Evolutionary conservation across 202 grass and related monocot species (phyloP), one percentile per base, ranked within the genome.

Genomic region (Musa balbisiana): DNA sequence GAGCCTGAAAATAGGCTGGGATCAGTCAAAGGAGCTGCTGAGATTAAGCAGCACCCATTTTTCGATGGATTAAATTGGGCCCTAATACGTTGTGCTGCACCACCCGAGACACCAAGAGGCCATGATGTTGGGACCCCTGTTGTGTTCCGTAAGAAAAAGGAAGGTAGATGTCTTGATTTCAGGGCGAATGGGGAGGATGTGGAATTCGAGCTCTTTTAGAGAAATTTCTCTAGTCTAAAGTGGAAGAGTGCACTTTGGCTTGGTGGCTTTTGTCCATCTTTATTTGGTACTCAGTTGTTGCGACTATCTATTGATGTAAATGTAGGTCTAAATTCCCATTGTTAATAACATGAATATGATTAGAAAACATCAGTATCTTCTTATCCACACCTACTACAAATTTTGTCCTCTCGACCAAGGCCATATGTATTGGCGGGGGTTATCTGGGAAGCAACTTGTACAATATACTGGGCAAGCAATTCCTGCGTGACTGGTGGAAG

Each of bases 41-140:
- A 99, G 82, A 95, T 99, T 76, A 99, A 99, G 82, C 85, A 85
- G 78, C 95, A 99, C 14, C 91, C 89, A 5, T 99, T 95, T 81
- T 99, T 99, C 13, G 89, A 95, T 73, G 95, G 95, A 14, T 80
- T 99, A 74, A 99, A 99, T 80, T 99, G 95, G 95, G 95, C 95
- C 55, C 83, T 99, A 84, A 99, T 95, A 64, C 83, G 91, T 17
- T 95, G 95, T 80, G 90, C 91, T 0, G 83, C 86, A 23, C 95
- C 91, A 0, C 95, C 95, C 0, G 91, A 99, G 78, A 88, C 89
- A 15, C 91, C 87, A 9, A 90, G 73, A 74, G 84, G 69, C 5
- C 75, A 87, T 1, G 89, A 92, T 24, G 16, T 88, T 19, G 73
- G 85, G 52, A 82, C 64, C 72, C 69, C 82, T 15, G 3, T 79